Percentiles rank a stretch among this genome's conserved stretches.
Conservation (phyloP, 2,329 filamentous ascomycete species). For the Ceratocystis variospora region DNA sequence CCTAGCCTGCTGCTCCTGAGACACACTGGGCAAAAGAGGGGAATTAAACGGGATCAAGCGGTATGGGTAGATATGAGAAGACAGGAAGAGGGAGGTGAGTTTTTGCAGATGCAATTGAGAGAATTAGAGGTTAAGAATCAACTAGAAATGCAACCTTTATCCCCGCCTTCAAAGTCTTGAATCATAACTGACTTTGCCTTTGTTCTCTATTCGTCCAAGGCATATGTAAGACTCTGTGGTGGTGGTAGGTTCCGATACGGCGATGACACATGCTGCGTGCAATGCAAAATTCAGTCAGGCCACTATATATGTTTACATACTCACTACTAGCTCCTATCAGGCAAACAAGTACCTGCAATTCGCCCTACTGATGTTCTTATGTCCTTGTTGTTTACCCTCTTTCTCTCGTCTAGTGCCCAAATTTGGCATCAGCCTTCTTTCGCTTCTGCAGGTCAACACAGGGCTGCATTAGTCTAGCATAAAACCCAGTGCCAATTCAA, state of each 20-base stretch:
- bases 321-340: not conserved
- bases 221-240: not conserved
- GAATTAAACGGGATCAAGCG: not conserved
- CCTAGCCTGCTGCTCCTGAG: not conserved
- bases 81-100: not conserved
- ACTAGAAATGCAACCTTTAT: not conserved
- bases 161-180: not conserved
- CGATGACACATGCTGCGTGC: not conserved
- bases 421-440: not conserved
- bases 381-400: not conserved
- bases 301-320: not conserved
- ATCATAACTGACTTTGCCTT: not conserved
- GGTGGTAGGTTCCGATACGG: not conserved
- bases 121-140: not conserved
- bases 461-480: slow-evolving; percentile 6
- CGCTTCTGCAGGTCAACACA: slow-evolving; percentile 5
- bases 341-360: not conserved
- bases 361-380: not conserved
- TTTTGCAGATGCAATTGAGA: not conserved
- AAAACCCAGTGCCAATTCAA: not conserved
- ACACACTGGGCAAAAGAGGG: not conserved
- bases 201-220: not conserved
- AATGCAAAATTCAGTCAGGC: not conserved
- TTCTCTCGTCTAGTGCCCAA: not conserved
- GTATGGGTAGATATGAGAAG: not conserved